Evolutionary conservation across 345 rosid species (phyloP).

Genomic region (Euphorbia peplus): DNA sequence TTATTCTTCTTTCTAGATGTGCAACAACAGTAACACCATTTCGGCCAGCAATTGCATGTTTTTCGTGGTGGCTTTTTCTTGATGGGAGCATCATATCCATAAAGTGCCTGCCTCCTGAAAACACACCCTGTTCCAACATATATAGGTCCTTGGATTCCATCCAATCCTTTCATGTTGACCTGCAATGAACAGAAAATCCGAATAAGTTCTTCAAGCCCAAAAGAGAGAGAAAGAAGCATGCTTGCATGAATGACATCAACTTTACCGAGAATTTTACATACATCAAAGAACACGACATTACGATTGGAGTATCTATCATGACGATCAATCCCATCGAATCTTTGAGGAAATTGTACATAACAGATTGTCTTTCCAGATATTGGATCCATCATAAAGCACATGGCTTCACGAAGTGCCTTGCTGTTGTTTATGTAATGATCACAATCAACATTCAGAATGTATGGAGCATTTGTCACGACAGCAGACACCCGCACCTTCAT

Average conservation of each 20-base stretch:
- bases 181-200: conserved; percentile 28
- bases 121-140: conserved; percentile 96
- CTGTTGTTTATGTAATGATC: conserved; percentile 22
- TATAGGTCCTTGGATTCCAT: conserved; percentile 91
- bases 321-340: conserved; percentile 19
- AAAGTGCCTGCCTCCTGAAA: conserved; percentile 83
- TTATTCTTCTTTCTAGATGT: conserved; percentile 49
- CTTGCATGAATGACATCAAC: not conserved
- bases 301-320: conserved; percentile 24
- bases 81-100: conserved; percentile 75
- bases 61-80: conserved; percentile 67
- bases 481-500: conserved; percentile 19
- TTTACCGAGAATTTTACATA: conserved; percentile 5
- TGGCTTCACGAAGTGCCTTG: conserved; percentile 19
- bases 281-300: conserved; percentile 22
- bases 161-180: conserved; percentile 96
- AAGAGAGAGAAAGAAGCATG: not conserved
- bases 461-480: conserved; percentile 20
- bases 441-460: conserved; percentile 22
- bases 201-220: not conserved
- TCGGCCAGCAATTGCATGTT: conserved; percentile 86
- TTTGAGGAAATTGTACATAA: conserved; percentile 23
- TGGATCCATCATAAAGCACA: conserved; percentile 24
- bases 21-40: conserved; percentile 52
- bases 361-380: conserved; percentile 19